Evolutionary conservation across 352 stramenopile species (phyloP), one percentile per base, ranked within the genome.

Genomic region (Globisporangium nodosum): DNA sequence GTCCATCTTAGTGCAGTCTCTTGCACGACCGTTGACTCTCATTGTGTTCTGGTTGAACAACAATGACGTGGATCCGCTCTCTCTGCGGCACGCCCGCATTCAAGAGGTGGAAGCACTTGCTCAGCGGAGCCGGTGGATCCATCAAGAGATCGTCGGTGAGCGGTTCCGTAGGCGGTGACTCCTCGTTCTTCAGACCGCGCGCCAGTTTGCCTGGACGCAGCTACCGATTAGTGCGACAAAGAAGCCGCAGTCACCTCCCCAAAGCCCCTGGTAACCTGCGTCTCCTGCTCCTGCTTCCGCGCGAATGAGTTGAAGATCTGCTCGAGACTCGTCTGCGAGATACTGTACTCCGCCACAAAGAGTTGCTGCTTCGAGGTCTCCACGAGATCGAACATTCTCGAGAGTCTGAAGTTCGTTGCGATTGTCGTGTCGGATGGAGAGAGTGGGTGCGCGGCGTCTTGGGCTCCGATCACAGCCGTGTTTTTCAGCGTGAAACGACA

Each of bases 241-340:
- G 35, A 16, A 12, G 35, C 35, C 4, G 0, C 35, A 13, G 37
- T 5, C 11, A 4, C 13, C 37, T 5, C 11, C 11, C 27, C n/a
- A 33, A 55, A 55, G 11, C 55, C 55, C 40, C 30, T 30, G 2
- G 45, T 24, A 20, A 56, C 43, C 3, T 30, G 53, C 5, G 53
- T 61, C 37, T 76, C 67, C 30, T 78, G 61, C 20, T 66, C 35
- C 45, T 78, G 68, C 43, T 73, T 58, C 12, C 54, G 49, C 39
- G 88, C 88, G 54, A 96, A 96, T 30, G 69, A 24, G 61, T 95
- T 93, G 72, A 96, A 96, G 45, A 96, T 90, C 52, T 90, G 77
- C 60, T 96, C 88, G 37, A 96, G 71, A 37, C 77, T 90, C 13
- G 81, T 90, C 67, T 96, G 87, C 5, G 77, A 73, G 47, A 96